Conservation (phyloP, 306 rosid genomes). For the Rosa rugosa region DNA sequence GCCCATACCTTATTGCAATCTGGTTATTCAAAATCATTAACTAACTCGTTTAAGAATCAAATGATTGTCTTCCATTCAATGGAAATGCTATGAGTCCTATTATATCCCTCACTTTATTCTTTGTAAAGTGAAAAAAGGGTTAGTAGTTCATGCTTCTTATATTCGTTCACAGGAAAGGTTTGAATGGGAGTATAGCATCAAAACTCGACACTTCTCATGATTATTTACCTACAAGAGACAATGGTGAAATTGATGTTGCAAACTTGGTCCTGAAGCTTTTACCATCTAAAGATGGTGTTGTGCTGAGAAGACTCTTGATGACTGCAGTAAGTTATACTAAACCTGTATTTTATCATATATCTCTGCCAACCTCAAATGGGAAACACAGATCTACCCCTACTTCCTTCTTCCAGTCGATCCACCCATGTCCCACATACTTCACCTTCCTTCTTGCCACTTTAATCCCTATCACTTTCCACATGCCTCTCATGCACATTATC, state of each 20-base stretch:
- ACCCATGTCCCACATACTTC: not conserved
- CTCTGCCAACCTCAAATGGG: not conserved
- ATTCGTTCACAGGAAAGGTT: conserved; percentile 66
- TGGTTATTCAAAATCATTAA: not conserved
- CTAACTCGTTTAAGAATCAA: not conserved
- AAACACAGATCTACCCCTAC: not conserved
- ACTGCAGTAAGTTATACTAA: conserved; percentile 71
- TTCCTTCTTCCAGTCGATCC: not conserved
- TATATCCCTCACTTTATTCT: not conserved
- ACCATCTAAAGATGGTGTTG: conserved; percentile 79
- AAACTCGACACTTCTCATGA: conserved; percentile 42
- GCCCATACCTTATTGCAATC: not conserved
- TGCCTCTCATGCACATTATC: not conserved
- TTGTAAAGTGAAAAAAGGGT: not conserved
- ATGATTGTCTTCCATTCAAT: not conserved
- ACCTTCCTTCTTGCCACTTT: not conserved
- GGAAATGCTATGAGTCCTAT: not conserved
- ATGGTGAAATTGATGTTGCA: conserved; percentile 53
- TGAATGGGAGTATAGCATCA: conserved; percentile 44
- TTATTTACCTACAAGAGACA: conserved; percentile 32
- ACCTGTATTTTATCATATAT: not conserved
- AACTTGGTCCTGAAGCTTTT: conserved; percentile 69
- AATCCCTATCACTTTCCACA: not conserved
- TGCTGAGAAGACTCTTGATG: conserved; percentile 92
- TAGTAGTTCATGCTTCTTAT: conserved; percentile 19